Conservation (phyloP, 2,329 filamentous ascomycete species). For the Leptographium galeiforme region DNA sequence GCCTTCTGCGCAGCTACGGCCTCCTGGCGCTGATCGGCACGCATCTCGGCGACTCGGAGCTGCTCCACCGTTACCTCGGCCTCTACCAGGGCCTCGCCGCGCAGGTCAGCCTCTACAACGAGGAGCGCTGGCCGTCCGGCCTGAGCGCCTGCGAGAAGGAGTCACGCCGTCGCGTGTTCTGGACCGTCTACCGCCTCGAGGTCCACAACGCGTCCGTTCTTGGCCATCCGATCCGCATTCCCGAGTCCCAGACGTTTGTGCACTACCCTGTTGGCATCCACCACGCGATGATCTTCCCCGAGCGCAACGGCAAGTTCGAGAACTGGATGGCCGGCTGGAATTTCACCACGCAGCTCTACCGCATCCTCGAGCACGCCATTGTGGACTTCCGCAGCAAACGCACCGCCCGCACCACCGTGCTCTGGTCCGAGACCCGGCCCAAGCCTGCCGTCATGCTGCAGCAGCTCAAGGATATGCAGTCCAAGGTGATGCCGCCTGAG, state of each 20-base stretch:
- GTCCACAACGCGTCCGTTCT: constrained; percentile 1
- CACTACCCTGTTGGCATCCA: neutral
- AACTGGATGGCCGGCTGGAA: constrained; percentile 43
- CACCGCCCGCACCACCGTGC: neutral
- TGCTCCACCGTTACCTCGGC: neutral
- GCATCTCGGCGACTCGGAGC: neutral
- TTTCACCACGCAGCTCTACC: constrained; percentile 42
- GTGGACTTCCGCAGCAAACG: neutral
- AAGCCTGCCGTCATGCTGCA: neutral
- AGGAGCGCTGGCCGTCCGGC: neutral
- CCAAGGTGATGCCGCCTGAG: neutral
- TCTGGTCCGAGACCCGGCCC: neutral
- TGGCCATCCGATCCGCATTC: neutral
- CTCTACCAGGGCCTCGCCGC: neutral
- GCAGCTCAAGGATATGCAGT: neutral
- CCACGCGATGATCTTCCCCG: neutral
- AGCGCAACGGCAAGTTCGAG: neutral
- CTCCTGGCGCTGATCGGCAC: constrained; percentile 1
- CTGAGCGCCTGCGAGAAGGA: neutral
- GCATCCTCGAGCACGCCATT: constrained; percentile 35
- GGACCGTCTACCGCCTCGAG: neutral
- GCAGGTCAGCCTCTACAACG: neutral
- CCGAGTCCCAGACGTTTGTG: neutral
- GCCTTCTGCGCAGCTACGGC: neutral
- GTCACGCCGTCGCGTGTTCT: neutral